These are phyloP conservation scores for Gilbertella persicaria DNA, from an alignment of 371 early-diverging fungal genomes.

Conservation along the genomic window DNA sequence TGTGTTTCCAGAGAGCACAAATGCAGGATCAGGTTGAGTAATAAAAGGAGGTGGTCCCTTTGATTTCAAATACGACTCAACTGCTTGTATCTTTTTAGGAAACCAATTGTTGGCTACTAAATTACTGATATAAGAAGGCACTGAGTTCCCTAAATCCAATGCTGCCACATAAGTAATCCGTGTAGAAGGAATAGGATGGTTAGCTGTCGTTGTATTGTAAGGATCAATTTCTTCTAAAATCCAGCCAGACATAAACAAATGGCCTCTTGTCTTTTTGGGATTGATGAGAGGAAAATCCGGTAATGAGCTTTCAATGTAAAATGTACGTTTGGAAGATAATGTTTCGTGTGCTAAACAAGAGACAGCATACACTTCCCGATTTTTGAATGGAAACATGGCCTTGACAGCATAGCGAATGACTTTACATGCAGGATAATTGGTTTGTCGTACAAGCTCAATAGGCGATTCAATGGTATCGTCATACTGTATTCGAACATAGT, in stretches of 20 bases:
- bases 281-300: slow-evolving; percentile 27
- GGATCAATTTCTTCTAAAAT: slow-evolving; percentile 61
- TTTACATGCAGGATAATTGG: slow-evolving; percentile 43
- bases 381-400: slow-evolving; percentile 57
- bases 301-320: slow-evolving; percentile 43
- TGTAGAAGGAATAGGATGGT: slow-evolving; percentile 62
- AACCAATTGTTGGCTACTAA: slow-evolving; percentile 42
- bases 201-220: slow-evolving; percentile 49
- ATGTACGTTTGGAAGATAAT: slow-evolving; percentile 23
- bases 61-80: slow-evolving; percentile 48
- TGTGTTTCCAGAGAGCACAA: slow-evolving; percentile 10
- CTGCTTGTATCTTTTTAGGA: slow-evolving; percentile 46
- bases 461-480: slow-evolving; percentile 50
- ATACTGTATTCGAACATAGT: slow-evolving; percentile 35
- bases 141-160: slow-evolving; percentile 51
- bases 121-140: slow-evolving; percentile 59
- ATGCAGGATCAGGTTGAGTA: slow-evolving; percentile 9
- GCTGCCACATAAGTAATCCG: slow-evolving; percentile 54
- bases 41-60: slow-evolving; percentile 56
- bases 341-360: slow-evolving; percentile 41
- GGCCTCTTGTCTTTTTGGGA: slow-evolving; percentile 40
- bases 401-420: slow-evolving; percentile 49
- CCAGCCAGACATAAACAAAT: slow-evolving; percentile 58
- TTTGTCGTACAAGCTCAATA: slow-evolving; percentile 33
- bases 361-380: slow-evolving; percentile 34